These are phyloP conservation scores for Candida montana DNA, from an alignment of 805 yeast species.

Conservation along the genomic window DNA sequence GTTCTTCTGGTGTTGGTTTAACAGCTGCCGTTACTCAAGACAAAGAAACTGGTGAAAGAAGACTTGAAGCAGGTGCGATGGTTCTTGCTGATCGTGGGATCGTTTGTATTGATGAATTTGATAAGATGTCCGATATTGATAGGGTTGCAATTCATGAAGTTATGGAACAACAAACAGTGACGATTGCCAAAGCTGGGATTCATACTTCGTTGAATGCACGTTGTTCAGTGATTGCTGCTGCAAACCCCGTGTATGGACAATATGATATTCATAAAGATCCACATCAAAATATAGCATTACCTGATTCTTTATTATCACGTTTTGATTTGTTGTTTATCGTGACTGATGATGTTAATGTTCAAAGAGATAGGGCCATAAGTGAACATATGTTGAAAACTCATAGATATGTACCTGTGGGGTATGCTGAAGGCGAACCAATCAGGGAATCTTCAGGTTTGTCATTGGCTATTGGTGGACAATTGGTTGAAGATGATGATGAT, in stretches of 20 bases:
- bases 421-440: constrained; percentile 88
- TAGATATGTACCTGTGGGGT: constrained; percentile 81
- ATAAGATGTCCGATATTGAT: constrained; percentile 94
- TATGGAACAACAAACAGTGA: constrained; percentile 98
- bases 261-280: constrained; percentile 95
- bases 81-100: constrained; percentile 96
- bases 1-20: constrained; percentile 99
- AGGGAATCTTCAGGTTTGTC: constrained; percentile 69
- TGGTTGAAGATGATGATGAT: constrained; percentile 45
- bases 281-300: constrained; percentile 91
- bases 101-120: constrained; percentile 98
- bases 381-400: constrained; percentile 96
- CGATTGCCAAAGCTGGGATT: constrained; percentile 97
- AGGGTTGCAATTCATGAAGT: constrained; percentile 99
- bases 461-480: constrained; percentile 74
- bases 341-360: constrained; percentile 88
- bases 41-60: constrained; percentile 93
- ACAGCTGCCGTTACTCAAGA: constrained; percentile 98
- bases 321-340: constrained; percentile 93
- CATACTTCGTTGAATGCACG: constrained; percentile 95
- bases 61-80: constrained; percentile 99
- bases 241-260: constrained; percentile 95
- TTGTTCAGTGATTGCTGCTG: constrained; percentile 96
- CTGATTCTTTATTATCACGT: constrained; percentile 94
- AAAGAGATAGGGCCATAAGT: constrained; percentile 78